A percentile compares a stretch with the other conserved stretches of the same genome.
Conservation (phyloP, 495 filamentous ascomycete species). For the Paragyromitra xinjiangensis region DNA sequence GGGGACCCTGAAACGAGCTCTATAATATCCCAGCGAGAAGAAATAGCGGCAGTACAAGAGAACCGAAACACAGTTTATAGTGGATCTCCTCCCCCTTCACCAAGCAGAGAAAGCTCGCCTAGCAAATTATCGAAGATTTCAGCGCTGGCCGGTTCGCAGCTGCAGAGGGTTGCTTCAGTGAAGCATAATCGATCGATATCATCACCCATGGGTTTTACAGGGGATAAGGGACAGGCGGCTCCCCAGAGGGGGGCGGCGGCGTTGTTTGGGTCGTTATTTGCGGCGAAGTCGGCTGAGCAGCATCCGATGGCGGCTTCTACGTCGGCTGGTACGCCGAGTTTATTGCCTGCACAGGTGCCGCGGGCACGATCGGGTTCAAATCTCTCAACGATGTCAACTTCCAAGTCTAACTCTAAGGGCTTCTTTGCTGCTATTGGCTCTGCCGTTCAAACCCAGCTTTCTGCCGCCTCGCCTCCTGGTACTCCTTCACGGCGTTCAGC, state of each 20-base stretch:
- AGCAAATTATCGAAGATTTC: slow-evolving; percentile 32
- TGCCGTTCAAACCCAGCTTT: slow-evolving; percentile 45
- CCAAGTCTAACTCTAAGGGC: slow-evolving; percentile 43
- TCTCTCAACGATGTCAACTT: slow-evolving; percentile 23
- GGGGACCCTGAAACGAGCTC: slow-evolving; percentile 39
- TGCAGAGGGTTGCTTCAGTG: slow-evolving; percentile 47
- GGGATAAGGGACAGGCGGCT: slow-evolving; percentile 35
- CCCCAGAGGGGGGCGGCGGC: slow-evolving; percentile 29
- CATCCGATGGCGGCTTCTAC: slow-evolving; percentile 27
- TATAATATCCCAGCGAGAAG: slow-evolving; percentile 1
- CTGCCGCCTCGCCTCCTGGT: slow-evolving; percentile 27
- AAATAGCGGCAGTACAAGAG: background rate
- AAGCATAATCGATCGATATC: slow-evolving; percentile 49
- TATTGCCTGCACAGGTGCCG: slow-evolving; percentile 11
- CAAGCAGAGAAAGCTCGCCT: slow-evolving; percentile 34
- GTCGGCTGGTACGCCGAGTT: background rate
- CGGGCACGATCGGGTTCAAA: slow-evolving; percentile 26
- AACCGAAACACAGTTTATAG: background rate
- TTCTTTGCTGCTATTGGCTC: slow-evolving; percentile 46
- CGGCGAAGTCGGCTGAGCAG: slow-evolving; percentile 30
- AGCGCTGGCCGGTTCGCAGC: slow-evolving; percentile 33
- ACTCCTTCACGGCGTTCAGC: slow-evolving; percentile 31
- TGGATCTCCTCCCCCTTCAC: background rate
- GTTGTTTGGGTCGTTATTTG: slow-evolving; percentile 40
- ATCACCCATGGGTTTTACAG: slow-evolving; percentile 52